Evolutionary conservation across 495 filamentous ascomycete species (phyloP).

Genomic region (Penicillium mononematosum): DNA sequence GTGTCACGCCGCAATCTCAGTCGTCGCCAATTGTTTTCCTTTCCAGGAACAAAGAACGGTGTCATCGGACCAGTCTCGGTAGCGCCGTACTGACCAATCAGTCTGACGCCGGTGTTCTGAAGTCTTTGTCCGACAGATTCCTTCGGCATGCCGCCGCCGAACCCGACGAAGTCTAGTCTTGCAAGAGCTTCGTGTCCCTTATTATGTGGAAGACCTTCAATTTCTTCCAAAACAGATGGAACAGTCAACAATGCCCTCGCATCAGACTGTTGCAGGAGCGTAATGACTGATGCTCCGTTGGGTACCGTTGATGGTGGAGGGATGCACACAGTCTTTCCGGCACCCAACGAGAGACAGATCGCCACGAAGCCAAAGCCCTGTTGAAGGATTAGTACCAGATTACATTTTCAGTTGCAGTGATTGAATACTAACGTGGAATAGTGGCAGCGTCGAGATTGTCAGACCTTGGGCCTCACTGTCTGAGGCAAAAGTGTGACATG

Average conservation of each 20-base stretch:
- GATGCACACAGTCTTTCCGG: constrained; percentile 42
- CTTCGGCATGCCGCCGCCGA: constrained; percentile 44
- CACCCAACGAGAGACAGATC: constrained; percentile 38
- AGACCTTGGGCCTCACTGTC: constrained; percentile 25
- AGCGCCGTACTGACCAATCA: constrained; percentile 40
- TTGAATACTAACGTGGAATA: constrained; percentile 30
- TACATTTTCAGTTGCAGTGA: neutral
- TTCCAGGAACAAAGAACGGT: constrained; percentile 29
- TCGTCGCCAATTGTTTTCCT: constrained; percentile 35
- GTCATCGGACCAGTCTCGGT: constrained; percentile 40
- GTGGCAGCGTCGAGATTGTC: constrained; percentile 46
- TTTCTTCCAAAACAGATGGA: constrained; percentile 47
- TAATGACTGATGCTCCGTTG: constrained; percentile 28
- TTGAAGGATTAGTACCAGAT: neutral
- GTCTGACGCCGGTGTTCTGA: constrained; percentile 22
- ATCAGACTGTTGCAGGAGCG: constrained; percentile 25
- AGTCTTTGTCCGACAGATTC: constrained; percentile 23
- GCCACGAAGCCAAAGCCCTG: constrained; percentile 45
- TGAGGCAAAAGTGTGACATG: constrained; percentile 24
- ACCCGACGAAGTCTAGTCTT: constrained; percentile 41
- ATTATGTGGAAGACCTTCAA: constrained; percentile 29
- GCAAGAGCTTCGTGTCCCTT: constrained; percentile 26
- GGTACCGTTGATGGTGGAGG: constrained; percentile 32
- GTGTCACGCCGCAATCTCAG: constrained; percentile 37
- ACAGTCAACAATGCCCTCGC: constrained; percentile 45